Percentiles rank a stretch among this genome's conserved stretches.
Evolutionary conservation across 2,329 filamentous ascomycete species (phyloP).

Genomic region (Colletotrichum kahawae): DNA sequence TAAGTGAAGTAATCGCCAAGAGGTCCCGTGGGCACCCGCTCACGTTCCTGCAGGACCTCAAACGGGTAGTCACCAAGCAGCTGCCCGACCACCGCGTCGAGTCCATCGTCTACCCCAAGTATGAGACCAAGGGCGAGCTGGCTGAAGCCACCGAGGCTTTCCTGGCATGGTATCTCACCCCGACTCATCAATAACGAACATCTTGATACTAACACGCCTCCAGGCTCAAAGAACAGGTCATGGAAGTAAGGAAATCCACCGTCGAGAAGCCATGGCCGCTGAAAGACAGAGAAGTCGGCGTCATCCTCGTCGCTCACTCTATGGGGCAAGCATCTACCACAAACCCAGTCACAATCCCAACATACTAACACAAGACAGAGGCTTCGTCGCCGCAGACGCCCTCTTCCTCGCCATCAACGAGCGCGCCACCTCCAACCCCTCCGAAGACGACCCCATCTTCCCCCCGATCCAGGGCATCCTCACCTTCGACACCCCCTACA

Average conservation of each 20-base stretch:
- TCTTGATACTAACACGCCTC: not conserved
- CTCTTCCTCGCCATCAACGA: slow-evolving; percentile 76
- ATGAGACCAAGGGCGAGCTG: slow-evolving; percentile 75
- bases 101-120: slow-evolving; percentile 71
- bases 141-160: slow-evolving; percentile 50
- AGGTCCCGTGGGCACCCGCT: not conserved
- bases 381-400: slow-evolving; percentile 83
- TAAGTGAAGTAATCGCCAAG: slow-evolving; percentile 20
- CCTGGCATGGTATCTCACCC: slow-evolving; percentile 43
- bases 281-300: slow-evolving; percentile 79
- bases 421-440: slow-evolving; percentile 47
- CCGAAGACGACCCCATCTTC: slow-evolving; percentile 63
- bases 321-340: slow-evolving; percentile 61
- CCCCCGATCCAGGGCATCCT: slow-evolving; percentile 82
- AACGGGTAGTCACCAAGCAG: slow-evolving; percentile 60
- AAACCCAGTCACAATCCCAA: no score
- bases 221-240: slow-evolving; percentile 81
- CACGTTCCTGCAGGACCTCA: slow-evolving; percentile 51
- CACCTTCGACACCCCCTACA: slow-evolving; percentile 85
- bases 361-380: slow-evolving; percentile 41
- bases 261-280: slow-evolving; percentile 77
- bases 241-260: slow-evolving; percentile 74
- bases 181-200: not conserved
- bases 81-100: slow-evolving; percentile 66
- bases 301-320: slow-evolving; percentile 82